These are phyloP conservation scores for Globisporangium acanthophoron DNA, from an alignment of 352 stramenopile genomes.

Conservation along the genomic window DNA sequence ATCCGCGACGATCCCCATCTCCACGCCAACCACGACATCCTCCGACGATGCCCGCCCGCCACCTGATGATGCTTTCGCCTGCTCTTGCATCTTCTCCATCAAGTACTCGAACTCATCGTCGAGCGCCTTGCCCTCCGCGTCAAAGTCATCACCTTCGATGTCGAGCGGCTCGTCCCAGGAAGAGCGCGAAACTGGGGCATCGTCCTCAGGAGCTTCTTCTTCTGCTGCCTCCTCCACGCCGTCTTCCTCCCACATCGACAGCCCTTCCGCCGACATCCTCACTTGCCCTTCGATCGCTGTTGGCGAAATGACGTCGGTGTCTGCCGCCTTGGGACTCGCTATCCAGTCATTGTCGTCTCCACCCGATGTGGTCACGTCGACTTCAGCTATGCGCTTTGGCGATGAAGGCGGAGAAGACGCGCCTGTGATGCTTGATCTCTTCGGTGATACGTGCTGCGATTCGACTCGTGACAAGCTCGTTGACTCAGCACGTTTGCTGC, in stretches of 20 bases:
- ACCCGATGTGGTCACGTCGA: slow-evolving; percentile 1
- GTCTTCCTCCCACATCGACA: slow-evolving; percentile 12
- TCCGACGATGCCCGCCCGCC: slow-evolving; percentile 10
- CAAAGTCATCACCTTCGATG: neutral
- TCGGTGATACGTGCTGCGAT: neutral
- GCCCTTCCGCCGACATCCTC: neutral
- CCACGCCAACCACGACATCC: slow-evolving; percentile 20
- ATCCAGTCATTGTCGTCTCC: neutral
- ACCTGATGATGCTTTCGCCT: slow-evolving; percentile 2
- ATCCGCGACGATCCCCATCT: slow-evolving; percentile 33
- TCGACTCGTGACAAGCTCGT: neutral
- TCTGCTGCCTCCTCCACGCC: neutral
- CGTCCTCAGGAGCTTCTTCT: neutral
- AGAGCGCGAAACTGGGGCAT: neutral
- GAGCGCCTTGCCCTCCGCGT: neutral
- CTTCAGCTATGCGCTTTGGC: neutral
- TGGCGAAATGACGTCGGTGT: neutral
- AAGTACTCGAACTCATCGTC: neutral
- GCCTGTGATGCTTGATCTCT: neutral
- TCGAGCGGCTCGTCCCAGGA: slow-evolving; percentile 3
- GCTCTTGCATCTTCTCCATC: slow-evolving; percentile 1
- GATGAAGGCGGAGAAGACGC: slow-evolving; percentile 4
- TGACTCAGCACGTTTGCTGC: neutral
- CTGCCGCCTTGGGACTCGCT: neutral
- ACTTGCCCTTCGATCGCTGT: neutral